These are phyloP conservation scores for Echria macrotheca DNA, from an alignment of 495 filamentous ascomycete species.

Conservation along the genomic window DNA sequence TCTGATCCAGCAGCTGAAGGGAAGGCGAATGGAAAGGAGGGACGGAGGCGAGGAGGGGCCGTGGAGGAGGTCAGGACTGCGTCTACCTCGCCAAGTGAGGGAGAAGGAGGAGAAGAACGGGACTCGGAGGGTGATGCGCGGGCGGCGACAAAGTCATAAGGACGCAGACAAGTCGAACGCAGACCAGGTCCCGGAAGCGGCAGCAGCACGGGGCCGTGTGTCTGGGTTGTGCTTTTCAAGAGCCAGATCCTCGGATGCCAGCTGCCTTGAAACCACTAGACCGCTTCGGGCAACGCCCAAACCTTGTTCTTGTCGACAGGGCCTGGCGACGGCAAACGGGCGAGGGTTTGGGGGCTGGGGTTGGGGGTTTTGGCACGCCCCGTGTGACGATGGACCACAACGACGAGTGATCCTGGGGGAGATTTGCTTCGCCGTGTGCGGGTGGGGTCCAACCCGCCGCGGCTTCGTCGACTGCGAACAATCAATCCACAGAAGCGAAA, in stretches of 20 bases:
- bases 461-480: too few relatives aligned
- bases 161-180: conserved; percentile 9
- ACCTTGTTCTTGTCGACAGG: not conserved
- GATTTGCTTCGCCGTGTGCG: conserved; percentile 5
- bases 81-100: conserved; percentile 29
- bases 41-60: conserved; percentile 36
- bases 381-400: too few relatives aligned
- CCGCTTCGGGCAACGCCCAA: conserved; percentile 25
- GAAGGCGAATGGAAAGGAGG: conserved; percentile 31
- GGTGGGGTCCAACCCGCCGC: not conserved
- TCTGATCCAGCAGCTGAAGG: conserved; percentile 55
- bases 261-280: conserved; percentile 33
- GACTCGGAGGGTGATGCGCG: conserved; percentile 23
- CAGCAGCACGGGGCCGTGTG: conserved; percentile 15
- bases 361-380: too few relatives aligned
- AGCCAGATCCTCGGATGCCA: conserved; percentile 24
- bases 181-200: conserved; percentile 3
- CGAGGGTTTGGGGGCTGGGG: not conserved
- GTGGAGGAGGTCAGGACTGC: conserved; percentile 24
- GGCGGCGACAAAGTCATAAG: conserved; percentile 46
- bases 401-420: conserved; percentile 1
- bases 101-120: conserved; percentile 18
- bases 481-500: not conserved
- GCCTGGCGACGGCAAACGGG: not conserved
- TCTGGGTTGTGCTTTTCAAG: conserved; percentile 6